Evolutionary conservation across 208 protist species (phyloP).

Genomic region (Crithidia expoeki): DNA sequence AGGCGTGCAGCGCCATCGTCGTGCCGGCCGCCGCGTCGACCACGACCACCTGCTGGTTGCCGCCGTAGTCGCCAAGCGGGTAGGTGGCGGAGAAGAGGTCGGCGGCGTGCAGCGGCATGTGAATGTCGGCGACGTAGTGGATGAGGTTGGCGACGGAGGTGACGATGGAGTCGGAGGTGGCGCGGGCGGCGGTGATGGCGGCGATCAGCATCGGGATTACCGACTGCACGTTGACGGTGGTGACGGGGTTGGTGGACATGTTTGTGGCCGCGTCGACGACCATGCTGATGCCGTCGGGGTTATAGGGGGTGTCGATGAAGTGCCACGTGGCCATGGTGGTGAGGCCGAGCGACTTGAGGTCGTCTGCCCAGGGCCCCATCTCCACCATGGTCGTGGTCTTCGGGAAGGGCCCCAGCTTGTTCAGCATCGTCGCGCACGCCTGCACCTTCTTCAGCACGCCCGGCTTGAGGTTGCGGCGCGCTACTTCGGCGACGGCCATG

Average conservation of each 20-base stretch:
- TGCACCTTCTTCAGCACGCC: conserved; percentile 26
- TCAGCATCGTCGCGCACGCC: conserved; percentile 29
- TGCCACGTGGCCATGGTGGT: conserved; percentile 56
- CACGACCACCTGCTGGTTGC: conserved; percentile 45
- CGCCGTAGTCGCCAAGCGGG: conserved; percentile 51
- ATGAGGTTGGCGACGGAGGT: conserved; percentile 49
- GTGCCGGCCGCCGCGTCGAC: conserved; percentile 17
- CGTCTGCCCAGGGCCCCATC: conserved; percentile 58
- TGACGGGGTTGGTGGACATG: conserved; percentile 33
- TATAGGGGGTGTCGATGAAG: conserved; percentile 52
- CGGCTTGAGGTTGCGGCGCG: conserved; percentile 36
- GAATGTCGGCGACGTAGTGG: conserved; percentile 66
- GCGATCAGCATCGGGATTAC: conserved; percentile 36
- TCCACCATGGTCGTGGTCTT: conserved; percentile 49
- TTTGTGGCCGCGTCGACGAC: too few species aligned
- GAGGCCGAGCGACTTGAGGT: conserved; percentile 45
- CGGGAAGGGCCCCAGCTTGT: conserved; percentile 38
- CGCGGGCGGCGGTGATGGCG: conserved; percentile 23
- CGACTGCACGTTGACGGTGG: conserved; percentile 39
- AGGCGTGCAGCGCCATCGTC: conserved; percentile 47
- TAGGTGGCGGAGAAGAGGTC: conserved; percentile 43
- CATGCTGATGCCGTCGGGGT: conserved; percentile 37
- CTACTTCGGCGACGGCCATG: conserved; percentile 65
- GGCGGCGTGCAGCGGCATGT: conserved; percentile 23
- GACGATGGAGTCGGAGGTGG: conserved; percentile 19